Base-by-base conservation (phyloP, 116 monocot genomes). In the Trichopus zeylanicus region DNA sequence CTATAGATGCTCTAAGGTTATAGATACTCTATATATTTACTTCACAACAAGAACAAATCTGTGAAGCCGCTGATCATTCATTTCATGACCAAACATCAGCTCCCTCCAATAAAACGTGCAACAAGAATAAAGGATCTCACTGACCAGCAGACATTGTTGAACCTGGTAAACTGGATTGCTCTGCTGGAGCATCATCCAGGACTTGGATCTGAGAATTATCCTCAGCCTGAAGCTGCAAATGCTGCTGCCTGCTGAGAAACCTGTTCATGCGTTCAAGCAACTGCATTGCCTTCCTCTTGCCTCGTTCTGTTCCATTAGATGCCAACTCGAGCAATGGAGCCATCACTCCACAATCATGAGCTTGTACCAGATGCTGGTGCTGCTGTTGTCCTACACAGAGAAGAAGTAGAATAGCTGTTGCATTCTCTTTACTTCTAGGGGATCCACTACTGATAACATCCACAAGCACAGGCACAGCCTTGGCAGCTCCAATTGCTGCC, bases 341-440 rank as follows among this genome's bases (percentile, higher is more conserved):
- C 59, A 92, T 73, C 9, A 81, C 56, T 11, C 84, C 80, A 11
- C 57, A 35, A 61, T 81, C 87, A 16, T 78, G 83, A 3, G 84
- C 84, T 57, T 84, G 78, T 13, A 65, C 73, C 8, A 93, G 61
- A 70, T 81, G 81, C 51, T 61, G 76, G 3, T 72, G 70, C 66
- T 81, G 84, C 49, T 72, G 74, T 51, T 93, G 85, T 26, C 92
- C 88, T 19, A 54, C 56, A 39, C 78, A 93, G 9, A 93, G 76
- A 48, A 88, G 81, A 52, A 88, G 62, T 30, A 93, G 32, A 54
- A 88, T 66, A 26, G 92, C 92, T 4, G 92, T 75, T 29, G 87
- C 87, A 72, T 92, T 92, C 78, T 92, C 92, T 57, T 67, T 81
- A 57, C 79, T 92, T 39, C 92, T 81, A 1, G 87, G 67, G 1